Percentiles rank a stretch among this genome's conserved stretches.
Conservation (phyloP, 805 yeast species). For the Ogataea glucozyma region DNA sequence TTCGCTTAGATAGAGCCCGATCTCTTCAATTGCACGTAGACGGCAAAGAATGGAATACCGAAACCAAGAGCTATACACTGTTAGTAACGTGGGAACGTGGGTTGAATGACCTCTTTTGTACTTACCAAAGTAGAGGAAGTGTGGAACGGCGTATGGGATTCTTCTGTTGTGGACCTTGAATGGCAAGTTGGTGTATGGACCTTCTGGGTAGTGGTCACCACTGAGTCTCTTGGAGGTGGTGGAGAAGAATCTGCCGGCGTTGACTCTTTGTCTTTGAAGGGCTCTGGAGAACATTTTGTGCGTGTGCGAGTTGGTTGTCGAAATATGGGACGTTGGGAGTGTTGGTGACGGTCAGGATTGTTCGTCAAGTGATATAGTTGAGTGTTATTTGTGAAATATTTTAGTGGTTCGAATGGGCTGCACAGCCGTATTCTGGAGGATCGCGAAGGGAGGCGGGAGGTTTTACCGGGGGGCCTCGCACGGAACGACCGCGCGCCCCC, state of each 20-base stretch:
- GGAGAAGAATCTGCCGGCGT: conserved; percentile 48
- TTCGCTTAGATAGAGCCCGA: conserved; percentile 55
- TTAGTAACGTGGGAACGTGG: conserved; percentile 6
- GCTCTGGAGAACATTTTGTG: conserved; percentile 34
- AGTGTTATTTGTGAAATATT: conserved; percentile 3
- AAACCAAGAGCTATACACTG: conserved; percentile 49
- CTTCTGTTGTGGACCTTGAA: conserved; percentile 92
- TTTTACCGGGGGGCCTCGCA: not conserved
- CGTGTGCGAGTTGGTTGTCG: conserved; percentile 9
- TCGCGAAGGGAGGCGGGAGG: not conserved
- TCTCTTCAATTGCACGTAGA: conserved; percentile 83
- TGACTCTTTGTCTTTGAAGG: conserved; percentile 27
- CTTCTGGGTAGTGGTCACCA: conserved; percentile 64
- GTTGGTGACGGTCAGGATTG: no score
- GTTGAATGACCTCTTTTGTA: conserved; percentile 7
- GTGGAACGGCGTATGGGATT: conserved; percentile 82
- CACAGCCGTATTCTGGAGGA: not conserved
- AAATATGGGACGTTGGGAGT: not conserved
- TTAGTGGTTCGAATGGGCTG: conserved; percentile 1
- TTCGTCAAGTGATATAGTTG: no score
- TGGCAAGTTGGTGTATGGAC: conserved; percentile 90
- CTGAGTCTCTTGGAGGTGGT: conserved; percentile 48
- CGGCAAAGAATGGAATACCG: conserved; percentile 76
- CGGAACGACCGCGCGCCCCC: not conserved
- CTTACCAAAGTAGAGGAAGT: conserved; percentile 74